Evolutionary conservation across 192 early-diverging fungal genomes (phyloP), one percentile per base, ranked within the genome.

Genomic region (Geranomyces michiganensis): DNA sequence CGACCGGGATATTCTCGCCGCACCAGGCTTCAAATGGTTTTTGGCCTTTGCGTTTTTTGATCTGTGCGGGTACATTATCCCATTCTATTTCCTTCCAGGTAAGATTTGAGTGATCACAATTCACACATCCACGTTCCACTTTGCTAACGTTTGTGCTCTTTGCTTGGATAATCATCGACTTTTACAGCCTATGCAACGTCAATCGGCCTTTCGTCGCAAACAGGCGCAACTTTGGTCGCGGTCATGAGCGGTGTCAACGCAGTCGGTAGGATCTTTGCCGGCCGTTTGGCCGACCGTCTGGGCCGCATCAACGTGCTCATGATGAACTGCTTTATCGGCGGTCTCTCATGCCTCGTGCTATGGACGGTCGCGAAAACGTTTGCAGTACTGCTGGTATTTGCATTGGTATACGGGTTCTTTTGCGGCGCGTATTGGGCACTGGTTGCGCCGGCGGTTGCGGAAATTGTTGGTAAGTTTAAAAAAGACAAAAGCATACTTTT

Each of bases 191-290:
- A 58, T 43, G 68, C 55, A 30, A 21, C 43, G 4, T 43, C 22
- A 13, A 33, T 71, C 47, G 62, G 64, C 12, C 22, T 67, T n/a
- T 45, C 49, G 0, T 15, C 69, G 30, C n/a, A 51, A 43, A 45
- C 63, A 29, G 68, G 65, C 2, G 65, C 65, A 1, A 27, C 32
- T 7, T 68, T 86, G 12, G 88, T 81, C 15, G 80, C 85, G 0
- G 75, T 84, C 24, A 88, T 90, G 80, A 87, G 84, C 43, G 90
- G 81, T 29, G 74, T 81, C 15, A 89, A 88, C 14, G 86, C 89
- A 1, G 51, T 88, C 0, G 86, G 85, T 15, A 84, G 90, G 32
- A 84, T 92, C 68, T 68, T 78, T 0, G 80, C 88, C 21, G 90
- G 90, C 36, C 77, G 85, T 24, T 61, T 88, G 26, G 87, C 88